These are phyloP conservation scores for Tetrapisispora nanseiensis DNA, from an alignment of 805 yeast species.

Conservation along the genomic window DNA sequence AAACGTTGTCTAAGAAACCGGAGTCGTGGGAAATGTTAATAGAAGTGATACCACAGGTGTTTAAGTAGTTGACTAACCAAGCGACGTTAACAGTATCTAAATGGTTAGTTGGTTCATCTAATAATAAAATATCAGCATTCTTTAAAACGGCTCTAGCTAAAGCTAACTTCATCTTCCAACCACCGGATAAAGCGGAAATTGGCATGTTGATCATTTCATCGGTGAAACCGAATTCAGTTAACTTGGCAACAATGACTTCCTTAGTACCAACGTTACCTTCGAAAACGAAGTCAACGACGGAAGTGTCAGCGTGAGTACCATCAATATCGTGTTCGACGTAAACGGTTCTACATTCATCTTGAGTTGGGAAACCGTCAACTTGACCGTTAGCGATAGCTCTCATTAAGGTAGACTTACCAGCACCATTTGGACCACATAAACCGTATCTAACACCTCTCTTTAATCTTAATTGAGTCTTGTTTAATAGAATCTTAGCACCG, in stretches of 20 bases:
- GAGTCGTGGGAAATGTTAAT: constrained; percentile 99
- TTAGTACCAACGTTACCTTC: constrained; percentile 63
- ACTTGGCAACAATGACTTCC: constrained; percentile 63
- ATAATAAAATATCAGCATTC: constrained; percentile 94
- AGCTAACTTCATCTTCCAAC: constrained; percentile 99
- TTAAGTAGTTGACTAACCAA: constrained; percentile 98
- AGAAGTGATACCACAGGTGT: constrained; percentile 97
- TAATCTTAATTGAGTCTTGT: constrained; percentile 98
- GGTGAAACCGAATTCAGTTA: constrained; percentile 85
- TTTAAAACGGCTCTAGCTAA: constrained; percentile 98
- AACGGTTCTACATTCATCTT: constrained; percentile 97
- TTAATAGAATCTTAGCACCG: constrained; percentile 99
- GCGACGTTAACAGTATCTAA: constrained; percentile 99
- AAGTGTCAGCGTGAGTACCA: constrained; percentile 93
- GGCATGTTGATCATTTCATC: constrained; percentile 92
- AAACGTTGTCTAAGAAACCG: constrained; percentile 96
- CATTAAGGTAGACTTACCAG: constrained; percentile 98
- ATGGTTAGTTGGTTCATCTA: constrained; percentile 99
- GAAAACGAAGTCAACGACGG: constrained; percentile 85
- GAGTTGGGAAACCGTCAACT: constrained; percentile 99
- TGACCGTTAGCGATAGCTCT: constrained; percentile 95
- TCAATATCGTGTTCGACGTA: constrained; percentile 99
- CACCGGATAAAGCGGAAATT: constrained; percentile 96
- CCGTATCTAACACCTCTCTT: constrained; percentile 99
- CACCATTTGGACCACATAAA: constrained; percentile 99